phyloP scores from a whole-genome alignment of 2,329 filamentous ascomycete species.

The Metarhizium album region DNA sequence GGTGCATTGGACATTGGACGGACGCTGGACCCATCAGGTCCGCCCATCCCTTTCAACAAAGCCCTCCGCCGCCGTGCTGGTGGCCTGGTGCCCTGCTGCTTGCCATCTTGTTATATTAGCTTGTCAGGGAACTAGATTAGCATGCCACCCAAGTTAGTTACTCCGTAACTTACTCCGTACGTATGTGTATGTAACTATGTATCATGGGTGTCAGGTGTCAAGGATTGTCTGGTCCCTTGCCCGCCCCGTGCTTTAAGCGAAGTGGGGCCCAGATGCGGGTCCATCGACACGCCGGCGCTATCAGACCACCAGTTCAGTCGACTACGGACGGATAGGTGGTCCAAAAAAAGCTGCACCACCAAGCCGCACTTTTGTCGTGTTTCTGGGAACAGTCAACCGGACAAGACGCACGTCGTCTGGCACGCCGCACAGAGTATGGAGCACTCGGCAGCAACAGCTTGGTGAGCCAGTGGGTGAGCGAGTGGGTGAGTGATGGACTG shows the following conservation, averaged over 20 bases:
- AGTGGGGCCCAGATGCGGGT: constrained; percentile 16
- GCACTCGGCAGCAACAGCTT: too few species aligned
- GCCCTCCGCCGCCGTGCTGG: neutral
- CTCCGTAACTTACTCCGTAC: neutral
- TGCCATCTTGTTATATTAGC: neutral
- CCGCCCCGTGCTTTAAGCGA: constrained; percentile 14
- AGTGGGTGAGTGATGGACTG: too few species aligned
- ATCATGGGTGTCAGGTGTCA: neutral
- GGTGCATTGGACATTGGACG: too few species aligned
- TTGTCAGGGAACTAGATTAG: neutral
- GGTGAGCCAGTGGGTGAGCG: too few species aligned
- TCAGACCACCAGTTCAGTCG: neutral
- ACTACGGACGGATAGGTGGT: neutral
- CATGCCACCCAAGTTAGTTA: neutral
- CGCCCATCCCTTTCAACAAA: neutral
- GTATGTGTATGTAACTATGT: too few species aligned
- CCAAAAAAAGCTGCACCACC: constrained; percentile 1
- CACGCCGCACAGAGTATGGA: too few species aligned
- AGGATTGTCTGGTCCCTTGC: neutral
- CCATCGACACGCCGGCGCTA: constrained; percentile 10
- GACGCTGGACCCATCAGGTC: neutral
- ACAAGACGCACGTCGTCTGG: neutral
- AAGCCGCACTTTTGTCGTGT: neutral
- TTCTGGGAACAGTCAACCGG: neutral
- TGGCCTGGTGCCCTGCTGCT: neutral